Evolutionary conservation across 2,329 filamentous ascomycete genomes (phyloP).

Genomic region (Hymenotorrendiella dingleyae): DNA sequence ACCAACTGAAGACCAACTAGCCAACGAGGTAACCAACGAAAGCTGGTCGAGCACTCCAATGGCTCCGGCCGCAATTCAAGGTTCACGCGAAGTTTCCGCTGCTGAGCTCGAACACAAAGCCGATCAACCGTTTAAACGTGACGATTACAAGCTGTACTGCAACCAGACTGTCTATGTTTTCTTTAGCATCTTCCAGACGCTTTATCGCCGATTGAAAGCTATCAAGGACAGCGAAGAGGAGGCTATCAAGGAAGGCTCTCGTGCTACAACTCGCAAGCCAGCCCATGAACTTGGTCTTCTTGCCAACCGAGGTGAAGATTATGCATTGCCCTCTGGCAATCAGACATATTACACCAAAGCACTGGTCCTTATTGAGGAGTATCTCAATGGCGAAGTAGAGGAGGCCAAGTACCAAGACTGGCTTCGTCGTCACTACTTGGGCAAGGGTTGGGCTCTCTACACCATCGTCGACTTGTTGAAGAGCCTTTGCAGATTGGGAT

Average conservation of each 20-base stretch:
- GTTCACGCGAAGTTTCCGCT: conserved; percentile 48
- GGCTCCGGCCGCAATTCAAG: conserved; percentile 46
- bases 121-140: conserved; percentile 75
- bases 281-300: conserved; percentile 79
- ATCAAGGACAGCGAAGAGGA: conserved; percentile 75
- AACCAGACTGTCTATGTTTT: conserved; percentile 93
- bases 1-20: conserved; percentile 48
- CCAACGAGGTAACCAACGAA: conserved; percentile 59
- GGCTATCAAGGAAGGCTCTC: conserved; percentile 67
- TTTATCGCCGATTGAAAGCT: conserved; percentile 77
- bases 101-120: conserved; percentile 61
- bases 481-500: conserved; percentile 72
- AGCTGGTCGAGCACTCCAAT: conserved; percentile 60
- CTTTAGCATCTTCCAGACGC: conserved; percentile 85
- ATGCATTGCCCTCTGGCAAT: conserved; percentile 55
- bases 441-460: conserved; percentile 88
- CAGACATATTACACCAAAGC: conserved; percentile 79
- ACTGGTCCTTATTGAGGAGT: conserved; percentile 78
- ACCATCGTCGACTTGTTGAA: conserved; percentile 84
- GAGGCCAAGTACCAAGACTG: conserved; percentile 82
- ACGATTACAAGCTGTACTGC: conserved; percentile 82
- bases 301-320: conserved; percentile 65
- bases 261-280: conserved; percentile 69
- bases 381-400: conserved; percentile 76
- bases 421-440: conserved; percentile 84